Evolutionary conservation across 2,329 filamentous ascomycete genomes (phyloP), one percentile per base, ranked within the genome.

Genomic region (Hymenoscyphus fraxineus): DNA sequence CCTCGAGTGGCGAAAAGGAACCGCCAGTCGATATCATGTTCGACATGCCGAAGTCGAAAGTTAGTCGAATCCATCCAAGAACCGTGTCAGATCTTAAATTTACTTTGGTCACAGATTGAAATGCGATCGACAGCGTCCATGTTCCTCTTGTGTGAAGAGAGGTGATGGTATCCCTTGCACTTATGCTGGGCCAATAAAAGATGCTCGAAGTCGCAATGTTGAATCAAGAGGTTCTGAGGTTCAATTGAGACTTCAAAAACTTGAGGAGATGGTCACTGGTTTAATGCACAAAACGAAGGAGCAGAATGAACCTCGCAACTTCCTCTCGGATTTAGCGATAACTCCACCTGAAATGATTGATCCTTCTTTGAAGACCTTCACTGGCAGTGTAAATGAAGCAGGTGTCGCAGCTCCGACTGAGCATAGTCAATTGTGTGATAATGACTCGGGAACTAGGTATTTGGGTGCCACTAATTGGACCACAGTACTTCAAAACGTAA

Each of bases 381-480:
- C 44, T 51, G n/a, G n/a, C 44, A 51, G n/a, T 51, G 19, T 19
- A 13, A 51, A 51, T 51, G 44, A 51, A 22, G 19, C 15, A 16
- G 2, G 1, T n/a, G 19, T 13, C 22, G 12, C 44, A 7, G 2
- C 44, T 27, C 22, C n/a, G 5, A 51, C 19, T 27, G 22, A 10
- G 19, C 19, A 27, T 12, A 19, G 44, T 10, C n/a, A 22, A 27
- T 22, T 51, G 47, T 55, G 61, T 39, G 56, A 40, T n/a, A 59
- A 62, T 40, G 64, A 59, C 16, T 59, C 39, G 19, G 64, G 59
- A 57, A 80, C 78, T 41, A 83, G 79, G n/a, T 86, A 83, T 66
- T 78, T 85, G 6, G 84, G 83, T 2, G 83, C 82, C 2, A 85
- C 83, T 58, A 83, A 86, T 39, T 85, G 83, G 65, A 81, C 84